Conservation (phyloP, 2,329 filamentous ascomycete genomes). For the Talaromyces sp. region DNA sequence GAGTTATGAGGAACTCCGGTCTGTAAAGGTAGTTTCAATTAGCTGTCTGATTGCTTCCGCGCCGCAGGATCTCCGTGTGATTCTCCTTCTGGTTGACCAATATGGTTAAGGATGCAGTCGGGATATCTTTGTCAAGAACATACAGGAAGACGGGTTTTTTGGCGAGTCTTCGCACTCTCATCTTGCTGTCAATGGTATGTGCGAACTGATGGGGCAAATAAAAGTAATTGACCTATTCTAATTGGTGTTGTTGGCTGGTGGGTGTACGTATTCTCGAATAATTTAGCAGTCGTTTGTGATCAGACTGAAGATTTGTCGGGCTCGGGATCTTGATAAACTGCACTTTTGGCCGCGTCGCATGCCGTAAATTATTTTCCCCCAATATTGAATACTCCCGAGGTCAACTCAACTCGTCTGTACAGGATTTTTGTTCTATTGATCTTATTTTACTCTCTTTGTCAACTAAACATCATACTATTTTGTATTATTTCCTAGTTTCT, state of each 20-base stretch:
- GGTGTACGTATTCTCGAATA: not conserved
- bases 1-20: constrained; percentile 72
- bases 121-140: constrained; percentile 27
- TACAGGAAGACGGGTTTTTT: constrained; percentile 49
- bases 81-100: not conserved
- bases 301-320: not conserved
- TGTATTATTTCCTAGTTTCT: too few relatives aligned
- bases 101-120: not conserved
- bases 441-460: not conserved
- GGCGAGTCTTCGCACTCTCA: constrained; percentile 1
- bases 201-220: not conserved
- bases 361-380: constrained; percentile 22
- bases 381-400: too few relatives aligned
- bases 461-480: not conserved
- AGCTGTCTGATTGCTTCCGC: not conserved
- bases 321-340: constrained; percentile 18
- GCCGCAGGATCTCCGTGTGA: not conserved
- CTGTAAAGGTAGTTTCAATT: constrained; percentile 42
- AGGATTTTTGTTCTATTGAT: not conserved
- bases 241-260: not conserved
- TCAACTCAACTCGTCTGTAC: not conserved
- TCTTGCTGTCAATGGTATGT: not conserved
- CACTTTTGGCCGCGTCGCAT: constrained; percentile 32
- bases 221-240: not conserved
- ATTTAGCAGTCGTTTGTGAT: not conserved